Evolutionary conservation across 306 rosid genomes (phyloP).

Genomic region (Boehmeria nivea): DNA sequence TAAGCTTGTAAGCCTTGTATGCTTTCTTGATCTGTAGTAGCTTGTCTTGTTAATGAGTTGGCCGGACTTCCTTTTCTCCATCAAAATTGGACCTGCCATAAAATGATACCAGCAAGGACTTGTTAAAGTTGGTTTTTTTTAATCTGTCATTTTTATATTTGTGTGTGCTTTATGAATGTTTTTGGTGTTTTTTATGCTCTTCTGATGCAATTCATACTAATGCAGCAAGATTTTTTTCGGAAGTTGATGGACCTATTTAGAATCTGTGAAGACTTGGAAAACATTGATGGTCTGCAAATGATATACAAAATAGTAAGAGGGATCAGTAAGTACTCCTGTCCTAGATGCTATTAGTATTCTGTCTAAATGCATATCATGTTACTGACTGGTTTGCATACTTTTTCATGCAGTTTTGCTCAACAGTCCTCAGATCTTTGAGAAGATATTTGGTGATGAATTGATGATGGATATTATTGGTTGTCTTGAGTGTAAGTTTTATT

Average conservation of each 20-base stretch:
- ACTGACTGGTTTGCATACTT: not conserved
- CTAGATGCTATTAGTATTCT: slow-evolving; percentile 5
- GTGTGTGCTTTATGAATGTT: not conserved
- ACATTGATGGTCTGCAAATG: slow-evolving; percentile 85
- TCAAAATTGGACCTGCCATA: not conserved
- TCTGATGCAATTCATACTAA: slow-evolving; percentile 4
- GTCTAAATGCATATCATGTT: not conserved
- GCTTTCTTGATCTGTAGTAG: too few relatives aligned
- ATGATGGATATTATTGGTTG: slow-evolving; percentile 85
- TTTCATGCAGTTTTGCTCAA: slow-evolving; percentile 74
- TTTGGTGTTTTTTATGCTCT: not conserved
- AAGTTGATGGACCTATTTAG: slow-evolving; percentile 77
- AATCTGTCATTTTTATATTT: not conserved
- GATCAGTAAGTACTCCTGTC: slow-evolving; percentile 63
- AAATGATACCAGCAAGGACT: not conserved
- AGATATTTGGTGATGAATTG: slow-evolving; percentile 71
- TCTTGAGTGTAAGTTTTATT: slow-evolving; percentile 76
- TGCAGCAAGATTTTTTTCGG: slow-evolving; percentile 77
- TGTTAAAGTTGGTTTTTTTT: not conserved
- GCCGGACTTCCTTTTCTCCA: slow-evolving; percentile 4
- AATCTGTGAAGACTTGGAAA: slow-evolving; percentile 69
- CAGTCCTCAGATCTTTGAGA: slow-evolving; percentile 77
- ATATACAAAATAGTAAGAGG: slow-evolving; percentile 86
- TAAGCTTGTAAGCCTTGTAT: slow-evolving; percentile 77
- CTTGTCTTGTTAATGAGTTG: slow-evolving; percentile 15